A percentile compares a stretch with the other conserved stretches of the same genome.
Evolutionary conservation across 2,329 filamentous ascomycete species (phyloP).

Genomic region (Penicillium sp.): DNA sequence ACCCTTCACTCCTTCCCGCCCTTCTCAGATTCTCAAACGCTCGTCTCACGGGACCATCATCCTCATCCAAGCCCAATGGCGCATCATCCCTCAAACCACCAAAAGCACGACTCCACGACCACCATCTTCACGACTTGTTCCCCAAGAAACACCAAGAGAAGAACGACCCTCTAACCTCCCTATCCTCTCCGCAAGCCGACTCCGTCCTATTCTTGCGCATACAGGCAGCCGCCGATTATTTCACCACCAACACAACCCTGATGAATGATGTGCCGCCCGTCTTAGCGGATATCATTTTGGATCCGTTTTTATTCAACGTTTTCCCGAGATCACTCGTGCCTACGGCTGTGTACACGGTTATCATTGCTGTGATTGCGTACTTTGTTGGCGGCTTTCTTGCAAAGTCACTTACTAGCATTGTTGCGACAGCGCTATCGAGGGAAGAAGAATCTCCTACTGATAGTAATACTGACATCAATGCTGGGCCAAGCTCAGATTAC

Average conservation of each 20-base stretch:
- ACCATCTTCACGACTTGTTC: slow-evolving; percentile 6
- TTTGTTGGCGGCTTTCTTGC: slow-evolving; percentile 36
- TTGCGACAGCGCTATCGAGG: slow-evolving; percentile 3
- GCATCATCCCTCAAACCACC: background rate
- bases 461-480: background rate
- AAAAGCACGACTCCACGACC: slow-evolving; percentile 7
- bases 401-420: slow-evolving; percentile 22
- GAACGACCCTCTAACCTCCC: background rate
- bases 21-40: slow-evolving; percentile 59
- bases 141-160: background rate
- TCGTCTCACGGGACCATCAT: slow-evolving; percentile 33
- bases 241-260: slow-evolving; percentile 65
- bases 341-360: slow-evolving; percentile 63
- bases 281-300: slow-evolving; percentile 74
- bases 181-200: slow-evolving; percentile 18
- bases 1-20: slow-evolving; percentile 60
- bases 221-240: slow-evolving; percentile 77
- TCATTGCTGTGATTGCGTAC: slow-evolving; percentile 55
- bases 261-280: slow-evolving; percentile 75
- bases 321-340: slow-evolving; percentile 74
- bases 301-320: slow-evolving; percentile 76
- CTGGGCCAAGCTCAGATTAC: background rate
- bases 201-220: slow-evolving; percentile 71
- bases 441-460: background rate
- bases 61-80: background rate